Conservation (phyloP, 257 asterid genomes). For the Solanum chilense region DNA sequence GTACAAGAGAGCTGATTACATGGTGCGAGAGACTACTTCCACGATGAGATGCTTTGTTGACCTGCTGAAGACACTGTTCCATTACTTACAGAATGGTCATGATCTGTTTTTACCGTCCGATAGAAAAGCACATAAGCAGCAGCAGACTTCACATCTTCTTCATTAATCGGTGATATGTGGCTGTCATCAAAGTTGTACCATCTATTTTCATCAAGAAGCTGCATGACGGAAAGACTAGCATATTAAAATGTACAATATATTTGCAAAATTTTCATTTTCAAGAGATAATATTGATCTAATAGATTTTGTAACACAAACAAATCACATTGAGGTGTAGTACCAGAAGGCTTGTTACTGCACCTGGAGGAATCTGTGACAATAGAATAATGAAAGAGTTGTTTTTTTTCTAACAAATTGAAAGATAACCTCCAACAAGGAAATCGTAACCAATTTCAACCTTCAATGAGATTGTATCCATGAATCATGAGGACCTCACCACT, state of each 20-base stretch:
- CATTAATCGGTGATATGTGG: constrained; percentile 72
- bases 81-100: constrained; percentile 42
- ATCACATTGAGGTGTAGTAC: neutral
- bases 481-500: neutral
- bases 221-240: constrained; percentile 8
- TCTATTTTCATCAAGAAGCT: constrained; percentile 88
- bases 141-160: constrained; percentile 86
- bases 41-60: constrained; percentile 9
- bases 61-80: constrained; percentile 34
- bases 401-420: neutral
- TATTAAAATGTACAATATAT: neutral
- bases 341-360: neutral
- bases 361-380: neutral
- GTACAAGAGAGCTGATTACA: neutral
- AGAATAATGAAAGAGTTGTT: neutral
- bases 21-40: neutral
- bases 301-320: neutral
- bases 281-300: neutral
- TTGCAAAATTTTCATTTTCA: neutral
- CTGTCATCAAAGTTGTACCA: constrained; percentile 98
- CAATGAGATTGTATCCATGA: neutral
- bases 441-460: neutral
- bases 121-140: constrained; percentile 95
- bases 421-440: neutral
- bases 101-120: constrained; percentile 63